Evolutionary conservation across 2,329 filamentous ascomycete genomes (phyloP).

Genomic region (Moelleriella libera): DNA sequence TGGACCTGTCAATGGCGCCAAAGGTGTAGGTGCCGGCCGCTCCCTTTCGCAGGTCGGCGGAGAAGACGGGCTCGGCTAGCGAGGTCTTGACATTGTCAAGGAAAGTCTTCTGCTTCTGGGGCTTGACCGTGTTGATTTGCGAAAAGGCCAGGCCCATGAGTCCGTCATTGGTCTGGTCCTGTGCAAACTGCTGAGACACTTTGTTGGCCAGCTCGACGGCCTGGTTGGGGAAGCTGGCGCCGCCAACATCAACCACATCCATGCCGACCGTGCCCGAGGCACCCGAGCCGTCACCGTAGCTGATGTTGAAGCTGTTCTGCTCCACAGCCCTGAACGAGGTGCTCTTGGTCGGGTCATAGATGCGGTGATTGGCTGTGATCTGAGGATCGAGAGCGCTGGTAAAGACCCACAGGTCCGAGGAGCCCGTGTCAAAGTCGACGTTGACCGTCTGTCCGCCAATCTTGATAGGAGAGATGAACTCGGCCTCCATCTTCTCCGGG

Average conservation of each 20-base stretch:
- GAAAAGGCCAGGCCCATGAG: constrained; percentile 31
- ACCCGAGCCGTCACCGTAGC: constrained; percentile 28
- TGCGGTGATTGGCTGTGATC: constrained; percentile 21
- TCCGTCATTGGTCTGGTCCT: constrained; percentile 25
- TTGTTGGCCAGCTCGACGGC: constrained; percentile 27
- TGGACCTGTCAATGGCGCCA: constrained; percentile 49
- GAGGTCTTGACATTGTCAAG: constrained; percentile 17
- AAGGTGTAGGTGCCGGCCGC: constrained; percentile 56
- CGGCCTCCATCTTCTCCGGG: constrained; percentile 4
- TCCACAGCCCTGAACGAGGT: constrained; percentile 21
- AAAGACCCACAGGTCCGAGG: constrained; percentile 19
- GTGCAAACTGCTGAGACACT: constrained; percentile 25
- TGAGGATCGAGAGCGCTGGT: constrained; percentile 24
- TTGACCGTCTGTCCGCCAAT: constrained; percentile 9
- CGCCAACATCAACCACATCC: constrained; percentile 27
- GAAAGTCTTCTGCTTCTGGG: constrained; percentile 27
- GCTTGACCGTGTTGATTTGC: constrained; percentile 25
- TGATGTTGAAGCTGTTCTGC: constrained; percentile 26
- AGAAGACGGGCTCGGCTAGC: constrained; percentile 37
- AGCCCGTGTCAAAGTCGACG: constrained; percentile 12
- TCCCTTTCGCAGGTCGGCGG: constrained; percentile 48
- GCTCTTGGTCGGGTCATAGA: constrained; percentile 23
- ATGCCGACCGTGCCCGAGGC: constrained; percentile 28
- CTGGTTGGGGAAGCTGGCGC: constrained; percentile 23
- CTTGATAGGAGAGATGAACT: constrained; percentile 8